phyloP scores from a whole-genome alignment of 2,329 filamentous ascomycete genomes.

The Sporothrix protearum region DNA sequence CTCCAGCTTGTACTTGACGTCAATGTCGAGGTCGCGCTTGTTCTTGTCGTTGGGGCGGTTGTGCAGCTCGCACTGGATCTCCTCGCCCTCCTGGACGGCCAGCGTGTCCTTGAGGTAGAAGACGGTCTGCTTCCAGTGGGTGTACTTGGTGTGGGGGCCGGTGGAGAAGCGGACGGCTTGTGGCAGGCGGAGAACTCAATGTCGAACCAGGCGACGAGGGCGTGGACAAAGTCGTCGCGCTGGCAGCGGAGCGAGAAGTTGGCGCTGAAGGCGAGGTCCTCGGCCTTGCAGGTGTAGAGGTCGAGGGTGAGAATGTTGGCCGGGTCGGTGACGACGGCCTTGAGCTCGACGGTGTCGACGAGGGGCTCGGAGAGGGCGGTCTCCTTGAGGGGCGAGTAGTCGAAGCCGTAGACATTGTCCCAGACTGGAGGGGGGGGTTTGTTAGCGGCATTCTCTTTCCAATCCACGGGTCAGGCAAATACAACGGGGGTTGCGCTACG shows the following conservation, averaged over 20 bases:
- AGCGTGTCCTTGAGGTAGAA: slow-evolving; percentile 95
- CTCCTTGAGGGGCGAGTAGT: slow-evolving; percentile 90
- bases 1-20: slow-evolving; percentile 75
- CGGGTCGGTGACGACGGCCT: slow-evolving; percentile 93
- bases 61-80: slow-evolving; percentile 66
- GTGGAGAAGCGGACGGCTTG: slow-evolving; percentile 96
- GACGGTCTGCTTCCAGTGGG: slow-evolving; percentile 99
- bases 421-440: slow-evolving; percentile 81
- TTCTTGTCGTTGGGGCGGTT: slow-evolving; percentile 94
- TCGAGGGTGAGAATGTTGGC: slow-evolving; percentile 81
- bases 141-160: slow-evolving; percentile 97
- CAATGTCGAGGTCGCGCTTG: slow-evolving; percentile 89
- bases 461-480: too few species aligned
- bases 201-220: slow-evolving; percentile 97
- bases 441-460: too few species aligned
- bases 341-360: slow-evolving; percentile 95
- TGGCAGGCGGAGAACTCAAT: slow-evolving; percentile 98
- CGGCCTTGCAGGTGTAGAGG: slow-evolving; percentile 81
- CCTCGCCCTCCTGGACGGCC: slow-evolving; percentile 84
- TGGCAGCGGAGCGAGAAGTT: slow-evolving; percentile 73
- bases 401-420: slow-evolving; percentile 98
- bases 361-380: slow-evolving; percentile 93
- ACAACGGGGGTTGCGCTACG: too few species aligned
- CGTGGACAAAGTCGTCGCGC: slow-evolving; percentile 92
- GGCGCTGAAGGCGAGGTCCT: slow-evolving; percentile 78